These are phyloP conservation scores for Lactifluus subvellereus DNA, from an alignment of 768 basidiomycete genomes.

Conservation along the genomic window DNA sequence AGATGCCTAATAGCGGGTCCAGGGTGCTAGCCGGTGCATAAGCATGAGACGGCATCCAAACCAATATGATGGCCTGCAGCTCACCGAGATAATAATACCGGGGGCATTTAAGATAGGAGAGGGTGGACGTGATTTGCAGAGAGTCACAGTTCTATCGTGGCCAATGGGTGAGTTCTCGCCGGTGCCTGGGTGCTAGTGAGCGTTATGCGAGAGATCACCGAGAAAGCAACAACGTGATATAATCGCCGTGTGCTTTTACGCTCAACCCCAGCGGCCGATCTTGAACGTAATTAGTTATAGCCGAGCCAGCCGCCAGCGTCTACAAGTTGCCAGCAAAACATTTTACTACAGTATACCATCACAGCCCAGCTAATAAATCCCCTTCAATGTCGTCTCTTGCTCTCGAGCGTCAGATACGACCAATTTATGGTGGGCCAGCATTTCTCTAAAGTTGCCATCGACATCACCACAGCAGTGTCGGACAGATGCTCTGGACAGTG, in stretches of 20 bases:
- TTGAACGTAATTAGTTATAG: neutral
- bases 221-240: too few species aligned
- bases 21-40: slow-evolving; percentile 41
- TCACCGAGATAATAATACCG: slow-evolving; percentile 34
- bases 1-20: slow-evolving; percentile 69
- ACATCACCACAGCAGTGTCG: slow-evolving; percentile 12
- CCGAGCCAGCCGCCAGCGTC: slow-evolving; percentile 10
- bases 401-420: slow-evolving; percentile 76
- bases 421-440: slow-evolving; percentile 64
- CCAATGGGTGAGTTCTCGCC: too few species aligned
- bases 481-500: slow-evolving; percentile 78
- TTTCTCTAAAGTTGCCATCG: neutral
- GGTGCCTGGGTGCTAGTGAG: too few species aligned
- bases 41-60: neutral
- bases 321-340: slow-evolving; percentile 4
- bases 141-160: neutral
- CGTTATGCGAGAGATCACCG: too few species aligned
- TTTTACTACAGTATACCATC: slow-evolving; percentile 2
- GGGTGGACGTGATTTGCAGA: neutral
- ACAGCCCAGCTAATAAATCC: neutral
- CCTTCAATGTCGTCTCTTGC: slow-evolving; percentile 47
- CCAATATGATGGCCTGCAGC: neutral
- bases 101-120: slow-evolving; percentile 35
- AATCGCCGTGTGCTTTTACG: neutral
- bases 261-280: neutral